phyloP scores from a whole-genome alignment of 352 stramenopile genomes.

The Pythium brachiatum region DNA sequence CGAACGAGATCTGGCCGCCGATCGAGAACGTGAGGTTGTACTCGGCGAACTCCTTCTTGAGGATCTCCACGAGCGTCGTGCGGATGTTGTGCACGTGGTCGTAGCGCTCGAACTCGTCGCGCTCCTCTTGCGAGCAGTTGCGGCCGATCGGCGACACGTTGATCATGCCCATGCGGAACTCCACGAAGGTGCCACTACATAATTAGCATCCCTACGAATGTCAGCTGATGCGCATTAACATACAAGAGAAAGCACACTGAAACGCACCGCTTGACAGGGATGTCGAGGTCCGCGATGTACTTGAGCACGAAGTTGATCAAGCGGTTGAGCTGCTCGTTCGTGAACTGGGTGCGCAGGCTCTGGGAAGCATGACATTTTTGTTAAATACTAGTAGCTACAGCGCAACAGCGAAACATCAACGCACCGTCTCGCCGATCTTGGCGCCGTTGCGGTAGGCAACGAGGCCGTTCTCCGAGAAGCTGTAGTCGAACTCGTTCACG shows the following conservation, averaged over 20 bases:
- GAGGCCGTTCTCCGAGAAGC: conserved; percentile 99
- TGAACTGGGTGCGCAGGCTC: conserved; percentile 93
- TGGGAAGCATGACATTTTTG: too few relatives aligned
- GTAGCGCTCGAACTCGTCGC: conserved; percentile 98
- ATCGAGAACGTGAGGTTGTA: conserved; percentile 98
- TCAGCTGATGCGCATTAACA: background rate
- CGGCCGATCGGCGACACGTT: conserved; percentile 99
- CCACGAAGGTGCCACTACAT: conserved; percentile 95
- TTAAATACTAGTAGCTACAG: too few relatives aligned
- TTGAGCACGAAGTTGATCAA: conserved; percentile 97
- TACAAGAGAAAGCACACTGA: background rate
- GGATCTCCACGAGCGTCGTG: conserved; percentile 95
- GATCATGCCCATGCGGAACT: conserved; percentile 99
- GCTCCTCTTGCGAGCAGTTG: conserved; percentile 97
- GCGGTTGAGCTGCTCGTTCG: conserved; percentile 97
- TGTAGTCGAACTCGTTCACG: conserved; percentile 96
- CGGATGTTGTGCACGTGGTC: conserved; percentile 93
- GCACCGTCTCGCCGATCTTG: conserved; percentile 87
- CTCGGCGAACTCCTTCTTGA: conserved; percentile 93
- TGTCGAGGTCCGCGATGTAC: conserved; percentile 93
- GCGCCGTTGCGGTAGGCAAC: conserved; percentile 96
- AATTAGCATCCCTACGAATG: background rate
- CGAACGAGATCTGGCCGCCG: conserved; percentile 98
- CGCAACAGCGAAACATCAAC: too few relatives aligned
- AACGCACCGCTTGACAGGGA: conserved; percentile 93